Percentiles rank a stretch among this genome's conserved stretches.
Evolutionary conservation across 2,329 filamentous ascomycete species (phyloP).

Genomic region (Zopfia rhizophila): DNA sequence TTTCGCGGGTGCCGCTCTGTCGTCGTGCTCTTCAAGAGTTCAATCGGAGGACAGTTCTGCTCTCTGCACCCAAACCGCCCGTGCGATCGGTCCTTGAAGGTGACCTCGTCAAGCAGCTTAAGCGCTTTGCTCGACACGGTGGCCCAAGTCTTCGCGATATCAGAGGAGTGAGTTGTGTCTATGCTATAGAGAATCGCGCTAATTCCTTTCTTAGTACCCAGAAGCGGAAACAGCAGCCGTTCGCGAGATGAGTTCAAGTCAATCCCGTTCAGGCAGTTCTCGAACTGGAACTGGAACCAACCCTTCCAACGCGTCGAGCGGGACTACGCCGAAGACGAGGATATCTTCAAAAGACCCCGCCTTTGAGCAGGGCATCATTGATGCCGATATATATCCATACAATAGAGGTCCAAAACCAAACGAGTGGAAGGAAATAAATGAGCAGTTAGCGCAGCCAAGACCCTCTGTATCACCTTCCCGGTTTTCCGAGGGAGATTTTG

Average conservation of each 20-base stretch:
- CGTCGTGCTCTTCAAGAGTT: slow-evolving; percentile 24
- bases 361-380: slow-evolving; percentile 20
- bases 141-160: slow-evolving; percentile 20
- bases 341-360: slow-evolving; percentile 18
- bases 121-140: slow-evolving; percentile 24
- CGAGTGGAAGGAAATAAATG: slow-evolving; percentile 23
- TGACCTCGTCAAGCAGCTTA: slow-evolving; percentile 16
- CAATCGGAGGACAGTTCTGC: slow-evolving; percentile 17
- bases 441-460: slow-evolving; percentile 19
- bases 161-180: slow-evolving; percentile 14
- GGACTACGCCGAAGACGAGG: slow-evolving; percentile 15
- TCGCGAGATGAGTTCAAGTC: slow-evolving; percentile 20
- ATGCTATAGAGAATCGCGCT: slow-evolving; percentile 9
- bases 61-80: slow-evolving; percentile 11
- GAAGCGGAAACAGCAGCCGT: slow-evolving; percentile 14
- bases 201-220: slow-evolving; percentile 20
- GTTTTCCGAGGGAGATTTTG: slow-evolving; percentile 21
- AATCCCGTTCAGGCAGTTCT: no score
- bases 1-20: slow-evolving; percentile 22
- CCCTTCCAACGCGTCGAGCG: slow-evolving; percentile 13
- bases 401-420: slow-evolving; percentile 22
- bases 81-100: slow-evolving; percentile 8
- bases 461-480: slow-evolving; percentile 19
- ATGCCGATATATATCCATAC: slow-evolving; percentile 15
- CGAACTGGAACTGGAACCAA: slow-evolving; percentile 10